These are phyloP conservation scores for Bryopsis sp. DNA, from an alignment of 139 green algal species.

Conservation along the genomic window DNA sequence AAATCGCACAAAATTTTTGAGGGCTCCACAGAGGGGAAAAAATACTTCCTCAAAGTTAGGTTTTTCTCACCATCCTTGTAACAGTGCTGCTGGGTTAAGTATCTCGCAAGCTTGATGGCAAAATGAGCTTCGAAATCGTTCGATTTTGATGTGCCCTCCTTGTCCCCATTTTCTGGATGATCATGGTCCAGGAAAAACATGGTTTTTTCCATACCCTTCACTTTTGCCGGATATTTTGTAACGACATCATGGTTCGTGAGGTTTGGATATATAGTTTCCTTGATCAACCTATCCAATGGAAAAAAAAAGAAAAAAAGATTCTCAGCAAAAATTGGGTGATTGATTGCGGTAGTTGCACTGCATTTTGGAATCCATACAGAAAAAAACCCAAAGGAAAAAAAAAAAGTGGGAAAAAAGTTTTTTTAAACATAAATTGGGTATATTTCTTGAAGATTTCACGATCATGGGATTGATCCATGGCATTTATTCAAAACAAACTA, in stretches of 20 bases:
- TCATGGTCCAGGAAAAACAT: conserved; percentile 19
- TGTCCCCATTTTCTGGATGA: not conserved
- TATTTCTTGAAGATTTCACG: no score
- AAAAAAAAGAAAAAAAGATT: no score
- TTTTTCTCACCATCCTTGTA: conserved; percentile 2
- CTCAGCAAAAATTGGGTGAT: no score
- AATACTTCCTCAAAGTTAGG: no score
- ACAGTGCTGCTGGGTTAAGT: conserved; percentile 7
- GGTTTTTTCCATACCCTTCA: conserved; percentile 14
- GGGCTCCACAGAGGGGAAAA: no score
- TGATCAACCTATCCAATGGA: conserved; percentile 27
- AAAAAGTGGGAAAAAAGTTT: not conserved
- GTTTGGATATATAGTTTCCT: conserved; percentile 41
- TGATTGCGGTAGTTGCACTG: no score
- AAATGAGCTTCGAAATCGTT: conserved; percentile 16
- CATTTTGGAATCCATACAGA: no score
- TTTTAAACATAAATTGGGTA: no score
- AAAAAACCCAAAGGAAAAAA: not conserved
- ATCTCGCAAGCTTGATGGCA: not conserved
- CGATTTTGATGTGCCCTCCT: conserved; percentile 10
- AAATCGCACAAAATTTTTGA: no score
- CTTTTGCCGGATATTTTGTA: not conserved
- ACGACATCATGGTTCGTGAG: conserved; percentile 26
- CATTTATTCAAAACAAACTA: no score
- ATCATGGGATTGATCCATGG: no score